phyloP scores from a whole-genome alignment of 2,329 filamentous ascomycete species.

The Fusarium bulbicola region DNA sequence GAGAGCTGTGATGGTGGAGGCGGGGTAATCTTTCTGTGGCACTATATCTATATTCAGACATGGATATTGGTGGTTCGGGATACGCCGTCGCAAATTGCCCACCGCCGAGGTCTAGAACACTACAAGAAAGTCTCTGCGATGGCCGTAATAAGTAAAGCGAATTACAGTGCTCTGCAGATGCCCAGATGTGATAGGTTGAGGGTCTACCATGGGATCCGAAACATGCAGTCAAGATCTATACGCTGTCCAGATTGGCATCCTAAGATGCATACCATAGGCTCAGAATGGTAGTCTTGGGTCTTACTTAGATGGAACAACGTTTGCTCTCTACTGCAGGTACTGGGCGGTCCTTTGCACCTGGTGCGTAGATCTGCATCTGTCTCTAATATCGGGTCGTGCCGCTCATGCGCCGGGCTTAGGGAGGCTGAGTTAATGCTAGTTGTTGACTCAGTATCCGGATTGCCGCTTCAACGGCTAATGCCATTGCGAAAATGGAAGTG shows the following conservation, averaged over 20 bases:
- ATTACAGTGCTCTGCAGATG: not conserved
- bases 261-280: not conserved
- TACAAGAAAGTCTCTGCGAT: not conserved
- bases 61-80: not conserved
- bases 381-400: not conserved
- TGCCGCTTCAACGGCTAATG: not conserved
- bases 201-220: not conserved
- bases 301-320: accelerated
- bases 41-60: not conserved
- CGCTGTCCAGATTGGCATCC: not conserved
- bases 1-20: not conserved
- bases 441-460: not conserved
- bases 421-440: not conserved
- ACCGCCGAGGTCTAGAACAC: not conserved
- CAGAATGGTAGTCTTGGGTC: too few species aligned
- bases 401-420: not conserved
- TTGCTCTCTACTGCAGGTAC: not conserved
- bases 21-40: not conserved
- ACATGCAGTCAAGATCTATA: not conserved
- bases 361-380: not conserved
- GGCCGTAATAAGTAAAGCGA: accelerated
- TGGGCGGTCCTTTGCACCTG: accelerated
- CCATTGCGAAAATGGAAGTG: not conserved
- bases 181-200: not conserved
- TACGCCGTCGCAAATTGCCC: not conserved